A percentile compares a stretch with the other conserved stretches of the same genome.
Conservation (phyloP, 2,329 filamentous ascomycete species). For the Lasiodiplodia gonubiensis region DNA sequence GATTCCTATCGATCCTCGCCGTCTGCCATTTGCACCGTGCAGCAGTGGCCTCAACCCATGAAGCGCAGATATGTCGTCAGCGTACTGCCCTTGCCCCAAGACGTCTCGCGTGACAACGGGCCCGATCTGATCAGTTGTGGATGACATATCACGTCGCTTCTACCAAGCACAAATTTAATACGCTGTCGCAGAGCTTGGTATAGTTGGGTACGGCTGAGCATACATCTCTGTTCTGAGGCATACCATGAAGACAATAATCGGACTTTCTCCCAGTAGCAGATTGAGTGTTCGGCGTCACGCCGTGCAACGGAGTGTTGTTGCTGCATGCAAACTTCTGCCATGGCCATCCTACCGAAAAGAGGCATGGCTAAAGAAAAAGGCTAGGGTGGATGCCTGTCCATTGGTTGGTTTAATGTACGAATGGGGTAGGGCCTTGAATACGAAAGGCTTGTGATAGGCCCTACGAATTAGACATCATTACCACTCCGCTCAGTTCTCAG, state of each 20-base stretch:
- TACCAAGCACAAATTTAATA: not conserved
- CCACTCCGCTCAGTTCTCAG: not conserved
- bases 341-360: conserved; percentile 2
- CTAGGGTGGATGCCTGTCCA: not conserved
- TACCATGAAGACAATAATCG: not conserved
- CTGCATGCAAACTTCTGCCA: not conserved
- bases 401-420: not conserved
- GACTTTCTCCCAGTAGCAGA: not conserved
- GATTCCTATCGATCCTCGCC: not conserved
- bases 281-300: not conserved
- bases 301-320: not conserved
- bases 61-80: not conserved
- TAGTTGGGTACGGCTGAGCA: not conserved
- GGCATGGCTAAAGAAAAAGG: not conserved
- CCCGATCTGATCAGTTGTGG: conserved; percentile 4
- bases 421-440: not conserved
- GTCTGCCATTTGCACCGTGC: not conserved
- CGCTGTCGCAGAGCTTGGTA: not conserved
- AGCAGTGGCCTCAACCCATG: not conserved
- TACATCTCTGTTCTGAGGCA: not conserved
- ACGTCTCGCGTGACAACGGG: not conserved
- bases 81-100: not conserved
- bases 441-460: not conserved
- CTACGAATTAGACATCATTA: not conserved
- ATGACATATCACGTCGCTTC: not conserved